Evolutionary conservation across 1,139 yeast species (phyloP).

Genomic region (Meyerozyma elateridarum): DNA sequence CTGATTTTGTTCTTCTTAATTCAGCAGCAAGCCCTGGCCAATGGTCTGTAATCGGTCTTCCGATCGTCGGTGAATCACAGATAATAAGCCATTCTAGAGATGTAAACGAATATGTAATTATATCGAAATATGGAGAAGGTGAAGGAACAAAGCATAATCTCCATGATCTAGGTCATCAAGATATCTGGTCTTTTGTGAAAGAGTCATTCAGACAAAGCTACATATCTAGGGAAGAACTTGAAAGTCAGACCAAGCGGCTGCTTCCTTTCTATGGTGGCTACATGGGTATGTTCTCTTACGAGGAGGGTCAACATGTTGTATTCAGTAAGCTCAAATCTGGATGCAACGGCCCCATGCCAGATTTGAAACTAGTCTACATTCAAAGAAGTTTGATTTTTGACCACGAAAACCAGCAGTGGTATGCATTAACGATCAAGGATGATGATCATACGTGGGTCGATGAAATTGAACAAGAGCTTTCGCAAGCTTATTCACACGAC

Average conservation of each 20-base stretch:
- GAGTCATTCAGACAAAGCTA: constrained; percentile 18
- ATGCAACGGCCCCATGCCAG: constrained; percentile 47
- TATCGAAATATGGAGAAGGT: constrained; percentile 15
- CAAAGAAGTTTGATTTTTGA: constrained; percentile 61
- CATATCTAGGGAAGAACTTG: constrained; percentile 19
- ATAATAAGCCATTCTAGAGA: constrained; percentile 65
- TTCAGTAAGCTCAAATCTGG: constrained; percentile 27
- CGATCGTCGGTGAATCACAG: constrained; percentile 46
- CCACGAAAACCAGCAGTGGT: constrained; percentile 44
- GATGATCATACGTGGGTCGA: constrained; percentile 33
- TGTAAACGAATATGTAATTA: constrained; percentile 18
- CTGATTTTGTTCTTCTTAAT: constrained; percentile 56
- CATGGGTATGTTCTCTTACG: constrained; percentile 82
- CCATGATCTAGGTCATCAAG: neutral
- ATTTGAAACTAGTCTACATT: constrained; percentile 67
- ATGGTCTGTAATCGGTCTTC: constrained; percentile 83
- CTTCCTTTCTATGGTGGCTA: constrained; percentile 88
- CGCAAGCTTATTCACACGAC: constrained; percentile 11
- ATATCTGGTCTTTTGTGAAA: constrained; percentile 24
- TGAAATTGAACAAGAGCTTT: constrained; percentile 13
- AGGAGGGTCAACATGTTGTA: constrained; percentile 58
- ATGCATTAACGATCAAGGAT: constrained; percentile 47
- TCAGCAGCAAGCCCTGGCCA: constrained; percentile 79
- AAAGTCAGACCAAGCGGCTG: constrained; percentile 8
- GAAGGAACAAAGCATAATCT: constrained; percentile 6